Percentiles rank a stretch among this genome's conserved stretches.
These are phyloP conservation scores for Eucalyptus marginata DNA, from an alignment of 345 rosid species.

Conservation along the genomic window DNA sequence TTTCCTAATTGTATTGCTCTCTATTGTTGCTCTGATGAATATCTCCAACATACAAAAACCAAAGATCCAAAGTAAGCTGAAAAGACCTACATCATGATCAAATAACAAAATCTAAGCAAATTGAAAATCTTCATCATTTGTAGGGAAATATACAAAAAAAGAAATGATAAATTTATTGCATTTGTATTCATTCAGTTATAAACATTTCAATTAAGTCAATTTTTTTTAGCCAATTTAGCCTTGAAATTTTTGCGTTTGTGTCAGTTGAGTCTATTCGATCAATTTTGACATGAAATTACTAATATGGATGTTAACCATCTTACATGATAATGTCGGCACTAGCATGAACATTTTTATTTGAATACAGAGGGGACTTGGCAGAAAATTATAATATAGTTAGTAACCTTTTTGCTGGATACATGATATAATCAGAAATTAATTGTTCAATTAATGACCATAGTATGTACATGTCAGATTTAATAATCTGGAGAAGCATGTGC, in stretches of 20 bases:
- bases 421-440: too few species aligned
- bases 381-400: neutral
- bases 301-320: too few species aligned
- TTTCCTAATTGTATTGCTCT: too few species aligned
- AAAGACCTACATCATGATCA: neutral
- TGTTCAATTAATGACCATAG: neutral
- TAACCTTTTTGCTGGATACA: neutral
- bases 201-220: too few species aligned
- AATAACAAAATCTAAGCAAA: too few species aligned
- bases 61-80: neutral
- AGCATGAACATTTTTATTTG: too few species aligned
- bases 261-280: accelerated
- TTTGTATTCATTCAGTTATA: accelerated
- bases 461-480: neutral
- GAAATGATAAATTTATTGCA: too few species aligned
- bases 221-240: too few species aligned
- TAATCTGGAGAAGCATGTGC: neutral
- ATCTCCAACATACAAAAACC: neutral
- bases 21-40: neutral
- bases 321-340: accelerated
- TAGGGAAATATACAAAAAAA: too few species aligned
- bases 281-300: too few species aligned
- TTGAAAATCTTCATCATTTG: too few species aligned
- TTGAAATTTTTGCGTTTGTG: too few species aligned
- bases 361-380: neutral